Conservation (phyloP, 371 early-diverging fungal genomes). For the Dinochytrium kinnereticum region DNA sequence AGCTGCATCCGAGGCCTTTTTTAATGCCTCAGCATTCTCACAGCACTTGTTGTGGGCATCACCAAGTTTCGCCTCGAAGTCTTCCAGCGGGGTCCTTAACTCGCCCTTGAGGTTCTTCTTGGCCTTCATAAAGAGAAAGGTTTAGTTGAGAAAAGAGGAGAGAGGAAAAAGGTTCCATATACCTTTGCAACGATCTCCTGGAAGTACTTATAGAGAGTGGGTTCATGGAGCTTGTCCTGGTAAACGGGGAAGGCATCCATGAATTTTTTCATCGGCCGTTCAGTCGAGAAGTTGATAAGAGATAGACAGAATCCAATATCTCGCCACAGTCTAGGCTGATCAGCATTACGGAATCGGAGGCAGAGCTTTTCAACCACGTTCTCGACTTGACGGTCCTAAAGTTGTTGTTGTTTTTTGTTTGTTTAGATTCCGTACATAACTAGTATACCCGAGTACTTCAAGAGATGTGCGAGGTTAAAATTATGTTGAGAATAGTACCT, state of each 20-base stretch:
- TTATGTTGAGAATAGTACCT: conserved; percentile 50
- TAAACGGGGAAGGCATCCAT: conserved; percentile 79
- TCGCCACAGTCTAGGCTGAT: conserved; percentile 82
- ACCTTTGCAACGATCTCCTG: conserved; percentile 85
- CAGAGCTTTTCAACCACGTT: conserved; percentile 94
- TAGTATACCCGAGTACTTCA: too few species aligned
- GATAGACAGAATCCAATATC: conserved; percentile 93
- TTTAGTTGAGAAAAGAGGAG: background rate
- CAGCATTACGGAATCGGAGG: conserved; percentile 76
- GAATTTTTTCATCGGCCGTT: conserved; percentile 81
- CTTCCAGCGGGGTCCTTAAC: conserved; percentile 75
- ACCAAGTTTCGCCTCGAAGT: conserved; percentile 74
- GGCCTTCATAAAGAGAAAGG: conserved; percentile 50
- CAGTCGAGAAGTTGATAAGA: conserved; percentile 74
- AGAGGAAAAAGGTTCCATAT: conserved; percentile 14
- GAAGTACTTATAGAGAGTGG: conserved; percentile 76
- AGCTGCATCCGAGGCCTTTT: conserved; percentile 29
- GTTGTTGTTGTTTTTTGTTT: background rate
- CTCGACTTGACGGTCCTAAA: conserved; percentile 89
- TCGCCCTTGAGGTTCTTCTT: conserved; percentile 74
- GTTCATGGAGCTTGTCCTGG: conserved; percentile 87
- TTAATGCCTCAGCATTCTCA: conserved; percentile 49
- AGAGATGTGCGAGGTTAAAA: background rate
- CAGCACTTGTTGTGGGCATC: conserved; percentile 51
- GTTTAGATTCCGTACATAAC: too few species aligned